Evolutionary conservation across 1,284 basidiomycete species (phyloP).

Genomic region (Ceratobasidium sp.): DNA sequence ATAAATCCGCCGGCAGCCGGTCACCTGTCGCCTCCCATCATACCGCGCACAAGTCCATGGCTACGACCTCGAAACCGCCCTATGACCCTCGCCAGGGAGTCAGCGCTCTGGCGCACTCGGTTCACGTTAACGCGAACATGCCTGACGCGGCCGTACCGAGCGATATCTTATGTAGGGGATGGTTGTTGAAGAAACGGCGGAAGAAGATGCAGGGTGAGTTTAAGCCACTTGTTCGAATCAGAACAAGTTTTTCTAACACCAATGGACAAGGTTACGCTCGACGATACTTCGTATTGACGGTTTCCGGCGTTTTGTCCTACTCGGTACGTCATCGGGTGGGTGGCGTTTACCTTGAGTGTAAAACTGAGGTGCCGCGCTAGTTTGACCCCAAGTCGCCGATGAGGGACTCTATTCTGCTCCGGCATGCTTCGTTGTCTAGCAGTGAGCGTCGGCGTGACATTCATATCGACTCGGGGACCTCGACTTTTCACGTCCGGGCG

Average conservation of each 20-base stretch:
- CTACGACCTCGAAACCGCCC: constrained; percentile 20
- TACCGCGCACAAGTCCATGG: neutral
- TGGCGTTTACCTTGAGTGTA: neutral
- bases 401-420: constrained; percentile 71
- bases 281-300: constrained; percentile 73
- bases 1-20: neutral
- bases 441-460: constrained; percentile 70
- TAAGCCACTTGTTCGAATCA: constrained; percentile 23
- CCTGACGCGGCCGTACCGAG: constrained; percentile 26
- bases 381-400: constrained; percentile 67
- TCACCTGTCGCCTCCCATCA: neutral
- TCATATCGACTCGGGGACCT: constrained; percentile 74
- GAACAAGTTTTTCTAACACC: constrained; percentile 39
- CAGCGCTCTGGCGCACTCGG: constrained; percentile 22
- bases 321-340: constrained; percentile 57
- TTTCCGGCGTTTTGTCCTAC: constrained; percentile 74
- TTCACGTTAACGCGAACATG: constrained; percentile 13
- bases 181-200: constrained; percentile 80
- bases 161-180: constrained; percentile 56
- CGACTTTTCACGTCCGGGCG: constrained; percentile 81
- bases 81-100: constrained; percentile 27
- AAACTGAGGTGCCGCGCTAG: neutral
- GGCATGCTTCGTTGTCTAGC: constrained; percentile 75
- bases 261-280: constrained; percentile 74
- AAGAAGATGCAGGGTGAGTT: constrained; percentile 80